Evolutionary conservation across 1,284 basidiomycete species (phyloP).

Genomic region (Pseudozyma pruni): DNA sequence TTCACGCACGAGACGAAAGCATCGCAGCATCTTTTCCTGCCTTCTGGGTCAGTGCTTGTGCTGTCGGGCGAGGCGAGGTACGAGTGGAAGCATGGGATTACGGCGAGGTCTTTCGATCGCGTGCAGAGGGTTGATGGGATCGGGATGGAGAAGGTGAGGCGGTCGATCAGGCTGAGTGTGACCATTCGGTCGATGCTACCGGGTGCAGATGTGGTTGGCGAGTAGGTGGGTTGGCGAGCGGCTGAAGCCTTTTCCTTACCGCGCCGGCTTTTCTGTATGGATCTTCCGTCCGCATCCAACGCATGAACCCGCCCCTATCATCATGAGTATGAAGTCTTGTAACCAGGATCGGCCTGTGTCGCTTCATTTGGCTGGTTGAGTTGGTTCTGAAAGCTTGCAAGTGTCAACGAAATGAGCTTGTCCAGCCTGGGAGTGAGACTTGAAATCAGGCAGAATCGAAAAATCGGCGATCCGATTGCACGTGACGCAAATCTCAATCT

Average conservation of each 20-base stretch:
- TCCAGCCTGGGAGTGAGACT: too few species aligned
- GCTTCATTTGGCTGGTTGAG: too few species aligned
- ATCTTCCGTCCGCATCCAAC: too few species aligned
- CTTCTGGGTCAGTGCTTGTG: conserved; percentile 68
- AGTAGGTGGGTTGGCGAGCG: too few species aligned
- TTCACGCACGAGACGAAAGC: conserved; percentile 24
- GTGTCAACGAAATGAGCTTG: too few species aligned
- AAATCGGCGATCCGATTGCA: conserved; percentile 3
- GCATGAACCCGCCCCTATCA: too few species aligned
- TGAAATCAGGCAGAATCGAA: too few species aligned
- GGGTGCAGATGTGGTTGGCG: conserved; percentile 48
- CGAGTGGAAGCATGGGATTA: conserved; percentile 70
- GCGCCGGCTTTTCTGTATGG: too few species aligned
- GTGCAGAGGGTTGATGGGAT: conserved; percentile 2
- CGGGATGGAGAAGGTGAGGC: conserved; percentile 6
- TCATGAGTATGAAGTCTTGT: too few species aligned
- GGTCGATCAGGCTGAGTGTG: conserved; percentile 48
- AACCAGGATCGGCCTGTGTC: too few species aligned
- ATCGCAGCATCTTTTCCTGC: conserved; percentile 65
- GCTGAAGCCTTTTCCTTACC: too few species aligned
- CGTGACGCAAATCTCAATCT: conserved; percentile 5
- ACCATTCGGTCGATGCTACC: conserved; percentile 55
- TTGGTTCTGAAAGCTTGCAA: too few species aligned
- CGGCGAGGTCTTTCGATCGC: conserved; percentile 29
- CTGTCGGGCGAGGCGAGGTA: conserved; percentile 69